These are phyloP conservation scores for Colletotrichum spaethianum DNA, from an alignment of 2,329 filamentous ascomycete species.

Conservation along the genomic window DNA sequence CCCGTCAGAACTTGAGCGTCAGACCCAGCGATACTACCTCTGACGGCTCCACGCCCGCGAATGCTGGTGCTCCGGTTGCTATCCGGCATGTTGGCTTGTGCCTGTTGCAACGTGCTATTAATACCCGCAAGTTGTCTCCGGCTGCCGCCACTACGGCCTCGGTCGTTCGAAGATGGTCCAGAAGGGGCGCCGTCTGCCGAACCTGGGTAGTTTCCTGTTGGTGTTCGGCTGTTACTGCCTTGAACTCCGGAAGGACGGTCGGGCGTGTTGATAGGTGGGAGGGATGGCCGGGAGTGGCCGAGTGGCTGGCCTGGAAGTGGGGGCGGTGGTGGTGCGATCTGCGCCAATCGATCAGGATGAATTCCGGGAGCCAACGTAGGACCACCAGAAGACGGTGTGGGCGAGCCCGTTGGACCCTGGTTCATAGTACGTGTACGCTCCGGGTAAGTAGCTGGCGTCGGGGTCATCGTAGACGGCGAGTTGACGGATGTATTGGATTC, in stretches of 20 bases:
- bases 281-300: slow-evolving; percentile 49
- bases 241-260: slow-evolving; percentile 45
- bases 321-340: slow-evolving; percentile 59
- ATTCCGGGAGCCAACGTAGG: slow-evolving; percentile 53
- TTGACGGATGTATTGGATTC: slow-evolving; percentile 29
- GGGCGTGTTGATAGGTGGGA: slow-evolving; percentile 49
- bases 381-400: slow-evolving; percentile 43
- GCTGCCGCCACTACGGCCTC: slow-evolving; percentile 53
- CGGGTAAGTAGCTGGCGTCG: slow-evolving; percentile 29
- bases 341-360: slow-evolving; percentile 66
- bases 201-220: slow-evolving; percentile 30
- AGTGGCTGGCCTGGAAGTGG: slow-evolving; percentile 48
- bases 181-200: slow-evolving; percentile 38
- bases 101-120: slow-evolving; percentile 70
- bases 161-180: slow-evolving; percentile 49
- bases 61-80: slow-evolving; percentile 52
- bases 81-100: slow-evolving; percentile 59
- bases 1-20: slow-evolving; percentile 71
- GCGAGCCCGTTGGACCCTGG: slow-evolving; percentile 33
- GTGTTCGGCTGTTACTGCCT: slow-evolving; percentile 27
- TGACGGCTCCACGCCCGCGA: slow-evolving; percentile 53
- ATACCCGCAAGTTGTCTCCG: slow-evolving; percentile 71
- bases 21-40: slow-evolving; percentile 64
- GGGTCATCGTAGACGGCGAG: slow-evolving; percentile 30
- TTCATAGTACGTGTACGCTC: slow-evolving; percentile 37